Evolutionary conservation across 768 basidiomycete species (phyloP), one percentile per base, ranked within the genome.

Genomic region (Suillus alpinus): DNA sequence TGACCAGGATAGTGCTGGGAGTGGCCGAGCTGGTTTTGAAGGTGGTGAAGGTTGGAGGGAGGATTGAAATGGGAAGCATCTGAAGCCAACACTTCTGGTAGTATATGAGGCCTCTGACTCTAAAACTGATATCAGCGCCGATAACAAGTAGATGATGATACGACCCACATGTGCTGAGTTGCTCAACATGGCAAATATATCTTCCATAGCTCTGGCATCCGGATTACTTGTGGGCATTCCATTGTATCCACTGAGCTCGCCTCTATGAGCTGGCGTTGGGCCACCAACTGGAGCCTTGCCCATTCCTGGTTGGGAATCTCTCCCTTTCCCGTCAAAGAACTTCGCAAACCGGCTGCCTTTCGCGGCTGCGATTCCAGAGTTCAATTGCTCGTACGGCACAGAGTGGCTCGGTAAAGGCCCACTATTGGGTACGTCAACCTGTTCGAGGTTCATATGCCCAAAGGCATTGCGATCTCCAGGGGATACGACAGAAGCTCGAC

Each of bases 331-430:
- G 65, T 93, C 91, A 64, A 93, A 94, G 73, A 92, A 92, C 70
- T 92, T 94, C 36, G 91, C 92, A 71, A 93, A 89, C 40, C 92
- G 86, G 69, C 91, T 93, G 43, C 91, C 91, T 71, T 88, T 91
- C 29, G 79, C 80, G 36, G 78, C 75, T 14, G 83, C 78, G 68
- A 83, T 77, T 36, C 81, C 79, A 31, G 79, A 78, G 29, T 76
- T 77, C 56, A 69, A 71, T 50, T 70, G 63, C 53, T 73, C 72
- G 16, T 72, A 71, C 7, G 67, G 70, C 29, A 53, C 37, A 18
- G 61, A 20, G 37, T 62, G 61, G 31, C 29, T 66, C 50, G 58
- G 63, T 43, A 63, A 60, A 63, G 69, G 64, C 0, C 61, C 60
- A 31, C 65, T 64, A 43, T 50, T 56, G 13, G 63, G 47, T 31